phyloP scores from a whole-genome alignment of 306 rosid genomes.

The Abrus pulchellus region DNA sequence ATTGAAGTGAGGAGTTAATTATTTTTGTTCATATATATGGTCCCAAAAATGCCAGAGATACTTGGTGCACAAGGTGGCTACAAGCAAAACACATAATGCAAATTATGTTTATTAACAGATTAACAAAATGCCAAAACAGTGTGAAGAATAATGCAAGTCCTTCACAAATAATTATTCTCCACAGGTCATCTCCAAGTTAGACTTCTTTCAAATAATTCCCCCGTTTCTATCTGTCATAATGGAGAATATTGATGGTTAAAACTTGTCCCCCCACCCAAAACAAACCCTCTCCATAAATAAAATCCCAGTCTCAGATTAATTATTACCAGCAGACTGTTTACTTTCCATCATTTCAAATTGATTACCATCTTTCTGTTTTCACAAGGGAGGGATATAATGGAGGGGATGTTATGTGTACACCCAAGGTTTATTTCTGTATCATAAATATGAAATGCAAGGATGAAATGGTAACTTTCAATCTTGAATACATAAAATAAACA shows the following conservation, averaged over 20 bases:
- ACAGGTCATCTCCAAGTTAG: neutral
- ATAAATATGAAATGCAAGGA: constrained; percentile 12
- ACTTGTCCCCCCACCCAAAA: neutral
- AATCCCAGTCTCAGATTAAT: constrained; percentile 2
- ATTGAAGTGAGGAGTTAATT: neutral
- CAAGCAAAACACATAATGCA: no score
- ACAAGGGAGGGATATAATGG: neutral
- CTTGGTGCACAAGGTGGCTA: neutral
- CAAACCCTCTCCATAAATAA: neutral
- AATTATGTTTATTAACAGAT: neutral
- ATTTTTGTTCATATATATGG: neutral
- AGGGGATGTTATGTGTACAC: neutral
- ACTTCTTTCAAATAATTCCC: neutral
- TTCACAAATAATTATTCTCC: neutral
- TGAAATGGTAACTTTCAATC: constrained; percentile 30
- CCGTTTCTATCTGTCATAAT: neutral
- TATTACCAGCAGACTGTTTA: constrained; percentile 2
- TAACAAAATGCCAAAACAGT: neutral
- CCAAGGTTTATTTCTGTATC: constrained; percentile 17
- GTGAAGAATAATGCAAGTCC: neutral
- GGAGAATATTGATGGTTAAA: neutral
- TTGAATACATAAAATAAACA: constrained; percentile 22
- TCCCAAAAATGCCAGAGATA: neutral
- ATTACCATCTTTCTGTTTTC: constrained; percentile 6
- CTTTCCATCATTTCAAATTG: constrained; percentile 3